Percentiles rank a stretch among this genome's conserved stretches.
These are phyloP conservation scores for Apiospora malaysiana DNA, from an alignment of 2,329 filamentous ascomycete species.

Conservation along the genomic window DNA sequence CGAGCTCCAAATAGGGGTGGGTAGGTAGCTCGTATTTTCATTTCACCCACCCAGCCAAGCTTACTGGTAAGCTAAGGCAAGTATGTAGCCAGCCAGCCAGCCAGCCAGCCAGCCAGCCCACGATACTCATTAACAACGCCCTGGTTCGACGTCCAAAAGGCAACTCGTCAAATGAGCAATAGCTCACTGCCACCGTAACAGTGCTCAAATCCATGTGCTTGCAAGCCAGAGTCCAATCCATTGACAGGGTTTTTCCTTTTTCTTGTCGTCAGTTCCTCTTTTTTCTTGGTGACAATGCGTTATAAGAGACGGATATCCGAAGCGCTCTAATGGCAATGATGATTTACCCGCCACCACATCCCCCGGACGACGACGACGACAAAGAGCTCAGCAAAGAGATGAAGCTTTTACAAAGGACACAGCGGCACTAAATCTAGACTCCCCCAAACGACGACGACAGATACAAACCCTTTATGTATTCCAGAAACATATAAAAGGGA, in stretches of 20 bases:
- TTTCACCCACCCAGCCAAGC: background rate
- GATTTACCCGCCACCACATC: background rate
- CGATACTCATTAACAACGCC: background rate
- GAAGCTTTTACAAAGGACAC: background rate
- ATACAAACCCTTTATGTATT: background rate
- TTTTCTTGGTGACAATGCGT: background rate
- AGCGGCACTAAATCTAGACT: background rate
- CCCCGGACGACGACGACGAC: background rate
- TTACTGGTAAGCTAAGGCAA: background rate
- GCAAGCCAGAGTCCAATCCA: background rate
- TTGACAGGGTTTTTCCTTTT: background rate
- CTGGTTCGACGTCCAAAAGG: background rate
- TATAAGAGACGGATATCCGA: constrained; percentile 5
- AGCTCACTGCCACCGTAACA: background rate
- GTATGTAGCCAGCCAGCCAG: background rate
- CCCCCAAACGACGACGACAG: background rate
- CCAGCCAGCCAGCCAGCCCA: background rate
- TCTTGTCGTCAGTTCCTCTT: too few species aligned
- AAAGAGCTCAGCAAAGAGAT: background rate
- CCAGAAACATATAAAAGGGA: background rate
- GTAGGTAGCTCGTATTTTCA: background rate
- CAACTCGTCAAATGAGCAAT: background rate
- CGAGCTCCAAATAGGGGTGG: background rate
- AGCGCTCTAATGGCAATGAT: background rate
- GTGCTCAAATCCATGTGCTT: background rate